Evolutionary conservation across 768 basidiomycete genomes (phyloP).

Genomic region (Kwoniella sp.): DNA sequence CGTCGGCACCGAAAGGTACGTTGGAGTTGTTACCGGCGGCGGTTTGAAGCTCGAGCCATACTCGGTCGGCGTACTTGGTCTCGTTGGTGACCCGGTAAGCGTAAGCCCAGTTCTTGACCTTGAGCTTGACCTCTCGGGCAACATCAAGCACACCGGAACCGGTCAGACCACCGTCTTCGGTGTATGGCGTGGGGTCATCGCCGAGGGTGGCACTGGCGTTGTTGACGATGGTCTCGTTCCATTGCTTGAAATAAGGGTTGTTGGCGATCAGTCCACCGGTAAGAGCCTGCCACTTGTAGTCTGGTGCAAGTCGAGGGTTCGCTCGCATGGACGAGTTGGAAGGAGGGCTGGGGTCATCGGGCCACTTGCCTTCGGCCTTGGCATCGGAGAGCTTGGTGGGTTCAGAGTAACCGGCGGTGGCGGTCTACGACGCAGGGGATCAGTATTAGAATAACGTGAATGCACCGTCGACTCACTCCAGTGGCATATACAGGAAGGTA

Average conservation of each 20-base stretch:
- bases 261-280: slow-evolving; percentile 63
- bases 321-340: slow-evolving; percentile 65
- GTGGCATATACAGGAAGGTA: slow-evolving; percentile 82
- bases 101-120: slow-evolving; percentile 88
- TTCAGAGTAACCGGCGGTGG: slow-evolving; percentile 52
- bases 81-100: slow-evolving; percentile 87
- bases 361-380: slow-evolving; percentile 62
- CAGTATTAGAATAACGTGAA: not conserved
- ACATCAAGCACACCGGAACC: slow-evolving; percentile 85
- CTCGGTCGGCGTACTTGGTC: slow-evolving; percentile 82
- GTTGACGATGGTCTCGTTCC: slow-evolving; percentile 85
- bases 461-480: slow-evolving; percentile 62
- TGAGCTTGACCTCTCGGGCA: slow-evolving; percentile 80
- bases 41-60: slow-evolving; percentile 75
- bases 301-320: slow-evolving; percentile 84
- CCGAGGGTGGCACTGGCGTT: slow-evolving; percentile 64
- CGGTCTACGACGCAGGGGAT: slow-evolving; percentile 52
- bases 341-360: slow-evolving; percentile 70
- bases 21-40: slow-evolving; percentile 66
- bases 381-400: slow-evolving; percentile 52
- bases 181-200: slow-evolving; percentile 64
- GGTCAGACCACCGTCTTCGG: slow-evolving; percentile 62
- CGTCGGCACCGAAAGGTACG: slow-evolving; percentile 60
- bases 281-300: slow-evolving; percentile 85
- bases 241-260: slow-evolving; percentile 78